Percentiles rank a stretch among this genome's conserved stretches.
These are phyloP conservation scores for Candida quercuum DNA, from an alignment of 805 yeast genomes.

Conservation along the genomic window DNA sequence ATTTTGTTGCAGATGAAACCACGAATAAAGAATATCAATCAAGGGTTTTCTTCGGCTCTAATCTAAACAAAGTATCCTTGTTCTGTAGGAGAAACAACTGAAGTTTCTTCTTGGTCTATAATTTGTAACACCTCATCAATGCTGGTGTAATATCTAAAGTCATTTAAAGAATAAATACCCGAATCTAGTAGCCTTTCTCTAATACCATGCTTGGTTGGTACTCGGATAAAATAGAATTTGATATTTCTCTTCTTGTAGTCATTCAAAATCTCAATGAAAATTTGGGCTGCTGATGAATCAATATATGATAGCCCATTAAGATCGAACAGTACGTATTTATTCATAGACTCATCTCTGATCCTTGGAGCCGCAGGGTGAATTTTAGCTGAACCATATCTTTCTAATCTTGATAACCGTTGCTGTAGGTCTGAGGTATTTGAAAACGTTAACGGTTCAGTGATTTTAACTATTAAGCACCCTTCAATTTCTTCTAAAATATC, in stretches of 20 bases:
- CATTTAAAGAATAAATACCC: constrained; percentile 43
- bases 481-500: constrained; percentile 42
- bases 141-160: constrained; percentile 13
- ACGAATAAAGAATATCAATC: too few species aligned
- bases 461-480: constrained; percentile 71
- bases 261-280: constrained; percentile 53
- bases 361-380: constrained; percentile 73
- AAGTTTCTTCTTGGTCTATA: constrained; percentile 11
- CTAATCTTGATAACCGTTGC: constrained; percentile 60
- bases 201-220: constrained; percentile 43
- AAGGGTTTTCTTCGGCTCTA: too few species aligned
- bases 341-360: constrained; percentile 36
- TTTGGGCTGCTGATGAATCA: constrained; percentile 78
- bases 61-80: background rate
- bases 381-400: constrained; percentile 66
- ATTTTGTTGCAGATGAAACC: too few species aligned
- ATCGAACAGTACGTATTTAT: constrained; percentile 64
- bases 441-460: constrained; percentile 86
- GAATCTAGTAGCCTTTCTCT: constrained; percentile 45
- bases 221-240: constrained; percentile 54
- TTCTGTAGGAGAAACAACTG: background rate
- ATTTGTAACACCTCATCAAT: constrained; percentile 21
- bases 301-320: constrained; percentile 75
- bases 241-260: constrained; percentile 52
- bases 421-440: constrained; percentile 79